Base-by-base conservation (phyloP, 2,329 filamentous ascomycete species). In the Cucurbitaria berberidis region DNA sequence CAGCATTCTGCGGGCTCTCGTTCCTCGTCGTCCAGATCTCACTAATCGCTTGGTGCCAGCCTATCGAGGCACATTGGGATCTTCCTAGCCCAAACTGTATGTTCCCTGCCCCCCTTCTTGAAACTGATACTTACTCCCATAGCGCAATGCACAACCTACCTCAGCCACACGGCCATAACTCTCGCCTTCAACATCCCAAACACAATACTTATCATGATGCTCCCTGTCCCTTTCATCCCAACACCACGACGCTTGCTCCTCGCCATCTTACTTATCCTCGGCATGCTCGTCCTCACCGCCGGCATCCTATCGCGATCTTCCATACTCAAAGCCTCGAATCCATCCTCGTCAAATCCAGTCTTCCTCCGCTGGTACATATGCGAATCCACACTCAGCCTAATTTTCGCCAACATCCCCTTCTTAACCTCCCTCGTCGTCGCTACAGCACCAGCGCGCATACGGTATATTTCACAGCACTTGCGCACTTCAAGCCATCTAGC, bases 361-460 rank as follows among this genome's bases (percentile, higher is more conserved):
- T 66, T 62, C 39, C 53, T 69, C 16, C 47, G 51, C 24, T 66
- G 57, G 53, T 63, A 62, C 51, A 53, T 42, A 1, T 52, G 60
- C 30, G 61, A 67, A 43, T 53, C 61, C 2, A 54, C 53, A 1
- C 51, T 60, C 4, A 42, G 55, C 39, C 59, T 70, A 26, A 39
- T 59, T 32, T 68, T 68, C 51, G 66, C 66, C 19, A 70, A 70
- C 30, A 57, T 70, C 1, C 68, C 68, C 0, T 70, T 70, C 53
- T 52, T 70, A 10, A 66, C 48, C 10, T 65, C 62, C 6, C 56
- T 70, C 9, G 51, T 68, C 6, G 60, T 59, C 9, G 57, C 60
- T 3, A 58, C 55, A 0, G 55, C 57, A 2, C 55, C 63, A 18
- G 38, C 53, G 9, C 55, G 64, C 3, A 48, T 62, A n/a, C 59